Base-by-base conservation (phyloP, 192 early-diverging fungal species). In the Allomyces macrogynus region DNA sequence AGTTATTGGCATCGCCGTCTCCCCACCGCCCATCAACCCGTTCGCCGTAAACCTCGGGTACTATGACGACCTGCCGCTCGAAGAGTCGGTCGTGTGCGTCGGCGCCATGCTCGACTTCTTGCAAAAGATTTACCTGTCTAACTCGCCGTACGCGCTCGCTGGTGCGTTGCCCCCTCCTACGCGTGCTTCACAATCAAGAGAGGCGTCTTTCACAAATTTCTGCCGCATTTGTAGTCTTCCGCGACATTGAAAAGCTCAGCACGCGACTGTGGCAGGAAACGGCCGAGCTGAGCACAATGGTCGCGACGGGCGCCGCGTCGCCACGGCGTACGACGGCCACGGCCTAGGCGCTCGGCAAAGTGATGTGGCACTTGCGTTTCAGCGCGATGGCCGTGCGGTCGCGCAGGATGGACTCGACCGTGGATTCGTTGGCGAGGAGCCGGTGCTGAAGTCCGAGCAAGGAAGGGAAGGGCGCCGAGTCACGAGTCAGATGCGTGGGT, bases 91-190 rank as follows among this genome's bases (percentile, higher is more conserved):
- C 3, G 78, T 87, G 5, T 71, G 74, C 4, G 84, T 82, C 0
- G 85, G 85, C 60, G 85, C 85, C 3, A 79, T 87, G 76, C 69
- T 84, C 43, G 78, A 81, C 67, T 87, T 87, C 63, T 66, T 85
- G 64, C 72, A 79, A 23, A 67, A 78, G n/a, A 78, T 85, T 9
- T 85, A 81, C 63, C 63, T 82, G 67, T 69, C 72, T 22, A 74
- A 75, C 54, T 71, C 71, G 40, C 60, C 67, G 16, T 75, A 73
- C 27, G 71, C 77, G 24, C 68, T 73, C 43, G 63, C 68, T 57
- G 75, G 77, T 78, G 65, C 24, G 67, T 68, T 40, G 1, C 26
- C 26, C n/a, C n/a, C n/a, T n/a, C n/a, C n/a, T n/a, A n/a, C n/a
- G n/a, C n/a, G n/a, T n/a, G n/a, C n/a, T n/a, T n/a, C 26, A 27